Evolutionary conservation across 106 monocot species (phyloP).

Genomic region (Platanthera zijinensis): DNA sequence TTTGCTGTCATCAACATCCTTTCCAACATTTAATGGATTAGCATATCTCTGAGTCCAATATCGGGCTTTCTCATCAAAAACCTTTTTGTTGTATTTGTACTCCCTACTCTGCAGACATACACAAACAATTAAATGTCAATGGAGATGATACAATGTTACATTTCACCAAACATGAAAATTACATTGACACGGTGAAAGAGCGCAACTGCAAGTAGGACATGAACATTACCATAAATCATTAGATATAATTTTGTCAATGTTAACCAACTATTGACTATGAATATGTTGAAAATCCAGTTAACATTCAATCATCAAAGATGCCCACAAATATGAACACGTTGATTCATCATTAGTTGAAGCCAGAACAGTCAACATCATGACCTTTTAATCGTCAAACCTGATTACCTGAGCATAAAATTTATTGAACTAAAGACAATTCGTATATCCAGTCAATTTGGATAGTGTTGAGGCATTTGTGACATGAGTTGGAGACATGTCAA

Average conservation of each 20-base stretch:
- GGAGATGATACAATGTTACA: neutral
- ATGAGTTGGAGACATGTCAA: too few species aligned
- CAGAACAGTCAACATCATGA: too few species aligned
- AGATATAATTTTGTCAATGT: neutral
- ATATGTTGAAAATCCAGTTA: neutral
- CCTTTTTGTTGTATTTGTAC: conserved; percentile 79
- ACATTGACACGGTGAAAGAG: too few species aligned
- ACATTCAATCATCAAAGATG: neutral
- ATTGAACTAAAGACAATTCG: too few species aligned
- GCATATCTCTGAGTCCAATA: conserved; percentile 84
- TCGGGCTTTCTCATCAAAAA: conserved; percentile 70
- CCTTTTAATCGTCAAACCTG: too few species aligned
- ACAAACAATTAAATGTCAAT: neutral
- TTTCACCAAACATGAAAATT: too few species aligned
- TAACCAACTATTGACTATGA: neutral
- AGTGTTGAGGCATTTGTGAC: too few species aligned
- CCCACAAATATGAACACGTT: neutral
- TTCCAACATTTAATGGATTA: conserved; percentile 21
- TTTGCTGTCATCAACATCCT: conserved; percentile 3
- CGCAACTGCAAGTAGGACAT: neutral
- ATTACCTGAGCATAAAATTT: too few species aligned
- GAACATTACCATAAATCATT: neutral
- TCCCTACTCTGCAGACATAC: conserved; percentile 72
- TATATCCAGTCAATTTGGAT: too few species aligned
- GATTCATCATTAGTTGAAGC: neutral